Percentiles rank a stretch among this genome's conserved stretches.
phyloP scores from a whole-genome alignment of 495 filamentous ascomycete genomes.

The Aspergillus saccharolyticus region DNA sequence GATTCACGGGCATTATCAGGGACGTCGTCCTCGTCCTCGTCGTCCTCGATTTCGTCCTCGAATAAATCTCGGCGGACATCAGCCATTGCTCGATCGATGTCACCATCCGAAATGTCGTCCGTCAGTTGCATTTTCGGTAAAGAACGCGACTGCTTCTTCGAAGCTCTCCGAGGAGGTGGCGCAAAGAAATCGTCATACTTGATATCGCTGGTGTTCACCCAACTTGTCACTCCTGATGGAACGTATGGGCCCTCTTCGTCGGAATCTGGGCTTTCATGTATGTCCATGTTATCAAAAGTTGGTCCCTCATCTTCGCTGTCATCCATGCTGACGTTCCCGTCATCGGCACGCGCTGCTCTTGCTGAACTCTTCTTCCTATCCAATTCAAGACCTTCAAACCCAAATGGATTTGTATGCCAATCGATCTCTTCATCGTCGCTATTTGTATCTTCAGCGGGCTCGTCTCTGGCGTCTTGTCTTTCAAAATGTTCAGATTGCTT shows the following conservation, averaged over 20 bases:
- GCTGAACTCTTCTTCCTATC: conserved; percentile 13
- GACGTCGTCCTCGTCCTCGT: conserved; percentile 33
- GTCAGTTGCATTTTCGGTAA: conserved; percentile 48
- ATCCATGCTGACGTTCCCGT: conserved; percentile 34
- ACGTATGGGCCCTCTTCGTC: conserved; percentile 50
- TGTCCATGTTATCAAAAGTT: conserved; percentile 66
- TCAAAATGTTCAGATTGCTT: conserved; percentile 83
- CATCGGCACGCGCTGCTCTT: conserved; percentile 6
- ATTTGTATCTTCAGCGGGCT: conserved; percentile 56
- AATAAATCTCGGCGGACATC: conserved; percentile 90
- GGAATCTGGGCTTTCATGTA: conserved; percentile 53
- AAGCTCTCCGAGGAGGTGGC: conserved; percentile 67
- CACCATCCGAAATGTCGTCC: conserved; percentile 45
- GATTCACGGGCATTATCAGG: no score
- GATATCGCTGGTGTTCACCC: conserved; percentile 76
- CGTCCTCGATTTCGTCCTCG: conserved; percentile 63
- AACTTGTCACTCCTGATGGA: conserved; percentile 40
- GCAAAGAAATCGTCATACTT: conserved; percentile 89
- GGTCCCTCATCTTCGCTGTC: conserved; percentile 68
- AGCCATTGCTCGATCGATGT: conserved; percentile 81
- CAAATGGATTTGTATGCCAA: conserved; percentile 70
- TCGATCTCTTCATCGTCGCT: conserved; percentile 80
- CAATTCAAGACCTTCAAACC: conserved; percentile 19
- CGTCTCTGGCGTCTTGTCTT: conserved; percentile 67
- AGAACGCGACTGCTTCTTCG: conserved; percentile 43